Evolutionary conservation across 805 yeast genomes (phyloP).

Genomic region (Yarrowia alimentaria): DNA sequence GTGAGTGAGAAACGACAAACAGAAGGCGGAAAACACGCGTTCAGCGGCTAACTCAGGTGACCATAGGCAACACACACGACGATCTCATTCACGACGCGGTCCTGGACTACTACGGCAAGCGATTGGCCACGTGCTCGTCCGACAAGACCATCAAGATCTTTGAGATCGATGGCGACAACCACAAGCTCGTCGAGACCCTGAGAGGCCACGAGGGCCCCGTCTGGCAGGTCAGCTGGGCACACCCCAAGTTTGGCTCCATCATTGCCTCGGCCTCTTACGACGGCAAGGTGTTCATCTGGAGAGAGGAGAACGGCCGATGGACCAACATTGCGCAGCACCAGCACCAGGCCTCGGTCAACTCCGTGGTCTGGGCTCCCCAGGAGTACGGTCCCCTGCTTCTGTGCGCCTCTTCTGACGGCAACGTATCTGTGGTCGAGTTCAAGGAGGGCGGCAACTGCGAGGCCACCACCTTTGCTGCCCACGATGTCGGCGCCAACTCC

Average conservation of each 20-base stretch:
- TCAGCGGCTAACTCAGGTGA: conserved; percentile 49
- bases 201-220: conserved; percentile 97
- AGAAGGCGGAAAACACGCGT: no score
- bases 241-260: conserved; percentile 94
- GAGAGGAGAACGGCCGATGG: conserved; percentile 89
- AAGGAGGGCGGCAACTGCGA: conserved; percentile 75
- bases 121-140: conserved; percentile 93
- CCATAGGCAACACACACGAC: conserved; percentile 87
- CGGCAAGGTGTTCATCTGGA: conserved; percentile 93
- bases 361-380: conserved; percentile 96
- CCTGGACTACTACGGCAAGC: conserved; percentile 92
- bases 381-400: conserved; percentile 90
- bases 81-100: conserved; percentile 96
- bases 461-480: conserved; percentile 64
- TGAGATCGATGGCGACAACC: conserved; percentile 83
- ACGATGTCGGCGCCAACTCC: conserved; percentile 88
- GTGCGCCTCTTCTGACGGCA: conserved; percentile 92
- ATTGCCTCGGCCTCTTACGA: conserved; percentile 94
- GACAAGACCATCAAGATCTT: conserved; percentile 94
- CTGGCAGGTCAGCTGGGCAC: conserved; percentile 99
- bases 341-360: conserved; percentile 92
- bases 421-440: conserved; percentile 85
- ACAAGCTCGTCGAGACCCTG: conserved; percentile 77
- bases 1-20: conserved; percentile 5
- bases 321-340: conserved; percentile 79